Evolutionary conservation across 768 basidiomycete species (phyloP), one percentile per base, ranked within the genome.

Genomic region (Serendipita sp.): DNA sequence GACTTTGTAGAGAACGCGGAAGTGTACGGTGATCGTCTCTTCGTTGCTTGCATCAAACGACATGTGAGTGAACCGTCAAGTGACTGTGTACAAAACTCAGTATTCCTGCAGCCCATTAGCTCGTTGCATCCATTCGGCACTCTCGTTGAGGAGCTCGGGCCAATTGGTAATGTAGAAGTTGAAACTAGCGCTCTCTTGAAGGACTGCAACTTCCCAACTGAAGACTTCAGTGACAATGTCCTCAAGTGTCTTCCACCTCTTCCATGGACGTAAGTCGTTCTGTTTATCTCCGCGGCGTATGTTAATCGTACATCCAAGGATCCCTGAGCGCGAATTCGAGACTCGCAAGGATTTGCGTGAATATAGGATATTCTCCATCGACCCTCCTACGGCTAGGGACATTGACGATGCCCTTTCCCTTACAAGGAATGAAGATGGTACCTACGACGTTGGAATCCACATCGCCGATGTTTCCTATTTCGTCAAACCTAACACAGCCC

Each of bases 71-170:
- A 31, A 17, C 26, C 13, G 63, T 61, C 62, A 1, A 44, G 65
- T 62, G 72, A 71, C 17, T 75, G 72, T 4, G 68, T 75, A 9
- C 74, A 66, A 69, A 44, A 63, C 68, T 58, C 53, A 60, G 22
- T 2, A 41, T 30, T 26, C 14, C 26, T 65, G 41, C 69, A 89
- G 87, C 89, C 88, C 43, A 90, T 91, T 71, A 95, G 91, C 67
- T 98, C 95, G 42, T 81, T 99, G 16, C 96, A 98, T 80, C 96
- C 96, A 7, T 99, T 99, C 72, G 96, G 96, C 62, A 97, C 95
- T 20, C 76, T 99, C 42, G 96, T 97, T 26, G 96, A 99, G 72
- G 94, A 99, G 72, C 81, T 99, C 58, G 96, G 96, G 48, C 87
- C 93, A 20, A 99, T 99, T 65, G 96, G 96, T n/a, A 90, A 99